Evolutionary conservation across 2,329 filamentous ascomycete genomes (phyloP).

Genomic region (Didymella pinodella): DNA sequence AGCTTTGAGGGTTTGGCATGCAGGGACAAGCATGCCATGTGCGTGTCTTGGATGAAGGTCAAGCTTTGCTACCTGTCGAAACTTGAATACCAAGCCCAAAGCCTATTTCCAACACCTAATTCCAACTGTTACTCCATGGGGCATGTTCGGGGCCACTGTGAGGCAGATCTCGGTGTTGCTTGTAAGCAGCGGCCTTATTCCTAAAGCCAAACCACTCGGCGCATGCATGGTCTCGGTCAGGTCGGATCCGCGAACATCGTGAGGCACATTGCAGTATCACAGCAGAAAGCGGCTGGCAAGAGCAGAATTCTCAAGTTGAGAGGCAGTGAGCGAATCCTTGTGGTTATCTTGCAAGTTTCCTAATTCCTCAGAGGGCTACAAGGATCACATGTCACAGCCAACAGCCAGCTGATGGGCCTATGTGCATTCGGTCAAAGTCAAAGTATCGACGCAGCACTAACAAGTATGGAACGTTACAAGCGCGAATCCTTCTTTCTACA

Average conservation of each 20-base stretch:
- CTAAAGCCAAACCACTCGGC: background rate
- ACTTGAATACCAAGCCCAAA: background rate
- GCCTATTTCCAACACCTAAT: background rate
- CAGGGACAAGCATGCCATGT: background rate
- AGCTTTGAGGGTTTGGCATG: background rate
- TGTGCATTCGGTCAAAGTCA: background rate
- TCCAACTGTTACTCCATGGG: background rate
- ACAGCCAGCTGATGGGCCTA: background rate
- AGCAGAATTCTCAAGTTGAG: background rate
- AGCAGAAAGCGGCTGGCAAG: background rate
- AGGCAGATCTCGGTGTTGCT: background rate
- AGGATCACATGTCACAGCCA: too few relatives aligned
- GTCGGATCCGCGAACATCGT: background rate
- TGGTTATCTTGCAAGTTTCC: background rate
- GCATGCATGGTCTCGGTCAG: background rate
- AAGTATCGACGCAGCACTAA: background rate
- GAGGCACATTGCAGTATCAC: background rate
- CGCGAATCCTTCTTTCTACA: constrained; percentile 15
- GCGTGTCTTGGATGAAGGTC: background rate
- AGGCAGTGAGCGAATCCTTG: background rate
- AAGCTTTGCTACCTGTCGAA: background rate
- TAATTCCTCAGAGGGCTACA: too few relatives aligned
- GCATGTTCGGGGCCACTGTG: background rate
- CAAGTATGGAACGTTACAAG: constrained; percentile 18
- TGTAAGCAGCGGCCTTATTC: background rate